Percentiles rank a stretch among this genome's conserved stretches.
Evolutionary conservation across 345 rosid genomes (phyloP).

Genomic region (Capsella bursapastoris): DNA sequence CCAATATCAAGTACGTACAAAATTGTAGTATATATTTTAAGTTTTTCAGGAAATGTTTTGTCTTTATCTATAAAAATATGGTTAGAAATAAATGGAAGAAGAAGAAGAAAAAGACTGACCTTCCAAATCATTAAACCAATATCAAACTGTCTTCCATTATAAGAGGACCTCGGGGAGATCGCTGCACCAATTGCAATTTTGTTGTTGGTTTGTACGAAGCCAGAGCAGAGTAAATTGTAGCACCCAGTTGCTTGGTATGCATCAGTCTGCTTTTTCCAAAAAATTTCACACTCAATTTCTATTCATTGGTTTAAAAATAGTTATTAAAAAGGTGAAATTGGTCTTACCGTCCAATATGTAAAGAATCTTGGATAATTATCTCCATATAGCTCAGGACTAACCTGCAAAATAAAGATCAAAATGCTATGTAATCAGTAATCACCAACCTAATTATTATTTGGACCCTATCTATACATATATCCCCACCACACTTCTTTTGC

Average conservation of each 20-base stretch:
- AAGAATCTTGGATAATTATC: constrained; percentile 94
- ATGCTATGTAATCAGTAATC: constrained; percentile 37
- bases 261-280: constrained; percentile 65
- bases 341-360: constrained; percentile 90
- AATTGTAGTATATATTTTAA: constrained; percentile 11
- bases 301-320: neutral
- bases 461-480: constrained; percentile 14
- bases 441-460: constrained; percentile 35
- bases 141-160: constrained; percentile 85
- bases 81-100: constrained; percentile 40
- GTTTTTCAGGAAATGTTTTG: constrained; percentile 15
- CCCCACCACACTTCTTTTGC: constrained; percentile 30
- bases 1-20: constrained; percentile 11
- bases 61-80: constrained; percentile 11
- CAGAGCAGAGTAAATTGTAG: constrained; percentile 94
- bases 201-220: constrained; percentile 92
- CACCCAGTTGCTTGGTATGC: constrained; percentile 99
- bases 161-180: constrained; percentile 94
- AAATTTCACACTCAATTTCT: neutral
- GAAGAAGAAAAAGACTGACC: constrained; percentile 55
- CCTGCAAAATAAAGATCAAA: constrained; percentile 54
- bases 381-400: constrained; percentile 95
- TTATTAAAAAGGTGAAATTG: neutral
- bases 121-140: constrained; percentile 91
- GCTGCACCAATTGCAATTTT: constrained; percentile 96